These are phyloP conservation scores for Rhynchosporium secalis DNA, from an alignment of 2,329 filamentous ascomycete genomes.

Conservation along the genomic window DNA sequence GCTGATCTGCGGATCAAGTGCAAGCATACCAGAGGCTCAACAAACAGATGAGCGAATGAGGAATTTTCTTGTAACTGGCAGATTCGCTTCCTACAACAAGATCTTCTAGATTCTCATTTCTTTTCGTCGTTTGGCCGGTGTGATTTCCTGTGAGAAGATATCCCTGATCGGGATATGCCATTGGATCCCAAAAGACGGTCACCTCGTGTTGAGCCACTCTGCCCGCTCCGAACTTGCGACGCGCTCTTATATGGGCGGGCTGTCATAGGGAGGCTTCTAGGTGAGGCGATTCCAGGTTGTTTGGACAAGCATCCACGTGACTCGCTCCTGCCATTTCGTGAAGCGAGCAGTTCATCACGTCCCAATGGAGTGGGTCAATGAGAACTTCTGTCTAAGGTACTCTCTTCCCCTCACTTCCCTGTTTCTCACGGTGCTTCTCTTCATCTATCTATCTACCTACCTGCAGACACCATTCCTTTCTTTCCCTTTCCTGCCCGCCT, in stretches of 20 bases:
- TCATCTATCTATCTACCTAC: not conserved
- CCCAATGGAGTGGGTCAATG: not conserved
- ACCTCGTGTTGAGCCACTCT: no score
- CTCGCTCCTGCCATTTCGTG: not conserved
- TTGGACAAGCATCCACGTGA: not conserved
- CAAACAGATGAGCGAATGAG: not conserved
- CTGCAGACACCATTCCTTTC: not conserved
- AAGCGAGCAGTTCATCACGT: not conserved
- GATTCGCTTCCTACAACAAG: conserved; percentile 4
- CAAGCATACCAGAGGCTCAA: conserved; percentile 7
- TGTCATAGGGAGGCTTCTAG: not conserved
- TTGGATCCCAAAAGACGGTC: no score
- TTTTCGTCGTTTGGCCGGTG: not conserved
- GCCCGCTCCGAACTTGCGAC: no score
- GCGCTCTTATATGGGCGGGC: no score
- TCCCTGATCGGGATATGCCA: not conserved
- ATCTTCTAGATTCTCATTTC: not conserved
- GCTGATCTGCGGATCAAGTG: conserved; percentile 6
- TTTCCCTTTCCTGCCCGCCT: not conserved
- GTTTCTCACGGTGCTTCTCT: no score
- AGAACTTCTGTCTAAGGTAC: no score
- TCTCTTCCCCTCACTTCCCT: no score
- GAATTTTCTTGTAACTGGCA: not conserved
- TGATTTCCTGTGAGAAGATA: not conserved
- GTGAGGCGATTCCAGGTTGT: not conserved